Base-by-base conservation (phyloP, 176 grass and related monocot genomes). In the Eragrostis curvula region DNA sequence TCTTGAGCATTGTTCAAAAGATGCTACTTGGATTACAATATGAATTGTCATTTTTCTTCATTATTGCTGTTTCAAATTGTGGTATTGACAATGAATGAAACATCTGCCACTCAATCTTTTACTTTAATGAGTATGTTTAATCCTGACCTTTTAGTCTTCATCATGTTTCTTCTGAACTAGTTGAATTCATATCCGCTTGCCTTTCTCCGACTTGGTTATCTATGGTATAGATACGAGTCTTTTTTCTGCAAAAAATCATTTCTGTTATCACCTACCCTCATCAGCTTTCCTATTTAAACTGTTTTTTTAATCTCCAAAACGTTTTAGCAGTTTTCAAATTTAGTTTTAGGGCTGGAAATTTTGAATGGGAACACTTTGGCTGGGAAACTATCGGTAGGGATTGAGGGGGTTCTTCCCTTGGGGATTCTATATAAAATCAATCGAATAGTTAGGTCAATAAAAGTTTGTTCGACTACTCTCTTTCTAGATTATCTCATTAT, bases 1-100 rank as follows among this genome's bases (percentile, higher is more conserved):
- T 74, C 10, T 76, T 85, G 40, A 74, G 74, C 44, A 25, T 61
- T 53, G 25, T 78, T 82, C 2, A 12, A 46, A 9, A 66, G 23
- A 50, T 24, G 45, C 42, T 64, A 57, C 20, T 3, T 78, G 18
- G 30, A 21, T 61, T 14, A 53, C 8, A 27, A 73, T 46, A 63
- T 42, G 67, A 56, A 56, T 36, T 8, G 44, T 2, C 12, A 32
- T 30, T 71, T 70, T 81, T 10, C 17, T 50, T 78, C 20, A 32
- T 66, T 56, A 1, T 58, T 62, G 29, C 63, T 70, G 5, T 80
- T 43, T 21, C 12, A 71, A 77, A 71, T 46, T 65, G 28, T 71
- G 41, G 27, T 36, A 32, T 15, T 83, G 18, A 28, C 29, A 72
- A 57, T 71, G 49, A 14, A 30, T 45, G 46, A 77, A 50, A 70